Evolutionary conservation across 768 basidiomycete species (phyloP).

Genomic region (Harrya chromipes): DNA sequence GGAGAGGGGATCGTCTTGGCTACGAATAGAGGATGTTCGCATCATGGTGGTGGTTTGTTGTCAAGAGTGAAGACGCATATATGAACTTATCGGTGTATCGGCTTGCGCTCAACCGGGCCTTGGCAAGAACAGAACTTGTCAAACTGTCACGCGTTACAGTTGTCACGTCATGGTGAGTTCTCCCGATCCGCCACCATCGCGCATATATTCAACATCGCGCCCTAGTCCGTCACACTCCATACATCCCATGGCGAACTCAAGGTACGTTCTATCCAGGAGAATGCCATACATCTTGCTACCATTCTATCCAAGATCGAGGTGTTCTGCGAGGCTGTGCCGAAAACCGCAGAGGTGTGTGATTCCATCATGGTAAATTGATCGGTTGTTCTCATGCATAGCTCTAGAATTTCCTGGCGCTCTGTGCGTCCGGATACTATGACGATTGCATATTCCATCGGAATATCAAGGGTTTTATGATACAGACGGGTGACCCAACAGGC

Average conservation of each 20-base stretch:
- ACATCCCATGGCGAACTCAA: conserved; percentile 95
- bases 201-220: conserved; percentile 10
- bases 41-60: conserved; percentile 42
- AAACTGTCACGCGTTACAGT: conserved; percentile 24
- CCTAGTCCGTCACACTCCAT: conserved; percentile 89
- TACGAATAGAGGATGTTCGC: conserved; percentile 70
- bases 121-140: neutral
- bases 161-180: conserved; percentile 30
- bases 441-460: conserved; percentile 87
- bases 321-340: conserved; percentile 96
- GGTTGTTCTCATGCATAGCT: neutral
- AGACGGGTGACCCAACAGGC: conserved; percentile 87
- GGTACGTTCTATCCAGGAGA: conserved; percentile 41
- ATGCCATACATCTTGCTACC: neutral
- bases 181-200: conserved; percentile 23
- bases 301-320: conserved; percentile 71
- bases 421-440: conserved; percentile 86
- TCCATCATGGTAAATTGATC: neutral
- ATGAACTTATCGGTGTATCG: neutral
- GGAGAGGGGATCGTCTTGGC: conserved; percentile 74
- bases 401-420: conserved; percentile 94
- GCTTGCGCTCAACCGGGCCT: no score
- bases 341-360: conserved; percentile 80
- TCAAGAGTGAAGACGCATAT: conserved; percentile 15
- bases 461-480: conserved; percentile 95